Evolutionary conservation across 305 asterid genomes (phyloP), one percentile per base, ranked within the genome.

Genomic region (Fraxinus albicans): DNA sequence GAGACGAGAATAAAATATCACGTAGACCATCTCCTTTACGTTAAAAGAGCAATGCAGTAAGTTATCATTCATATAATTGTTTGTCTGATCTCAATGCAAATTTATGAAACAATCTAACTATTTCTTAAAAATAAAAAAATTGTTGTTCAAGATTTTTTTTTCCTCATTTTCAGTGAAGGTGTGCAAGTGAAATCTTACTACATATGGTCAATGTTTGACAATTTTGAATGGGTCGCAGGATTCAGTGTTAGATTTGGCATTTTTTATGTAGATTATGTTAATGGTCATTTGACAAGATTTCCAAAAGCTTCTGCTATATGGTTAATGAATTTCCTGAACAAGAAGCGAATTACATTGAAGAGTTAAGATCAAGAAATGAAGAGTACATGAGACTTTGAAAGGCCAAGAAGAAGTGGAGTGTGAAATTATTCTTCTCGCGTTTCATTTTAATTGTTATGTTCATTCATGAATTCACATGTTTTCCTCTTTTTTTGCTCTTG

Each of bases 161-260:
- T 76, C 0, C 23, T 35, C 27, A 70, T 73, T 42, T 38, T 82
- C 76, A 88, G 89, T 17, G 80, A 50, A 0, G 89, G 88, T 1
- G 92, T 81, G 63, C 78, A 77, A 3, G 81, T 89, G 25, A 82
- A 81, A 83, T 86, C 86, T 10, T 88, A 85, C 72, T 82, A 83
- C n/a, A 76, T 80, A 19, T 89, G 92, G 92, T 84, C 90, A 12
- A 79, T 84, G 33, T 82, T 89, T 50, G 92, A 89, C 80, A 84
- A 83, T 31, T 89, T 21, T 47, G 90, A 89, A 72, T 89, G 92
- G 92, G 81, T 63, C 3, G 88, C 86, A 21, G 89, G 90, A 19
- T 85, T 82, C 21, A 84, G 89, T 0, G 81, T 85, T 3, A 81
- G 90, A 35, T 35, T 35, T 35, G 40, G 40, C 40, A 35, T 35